Evolutionary conservation across 345 rosid genomes (phyloP).

Genomic region (Citrus medica): DNA sequence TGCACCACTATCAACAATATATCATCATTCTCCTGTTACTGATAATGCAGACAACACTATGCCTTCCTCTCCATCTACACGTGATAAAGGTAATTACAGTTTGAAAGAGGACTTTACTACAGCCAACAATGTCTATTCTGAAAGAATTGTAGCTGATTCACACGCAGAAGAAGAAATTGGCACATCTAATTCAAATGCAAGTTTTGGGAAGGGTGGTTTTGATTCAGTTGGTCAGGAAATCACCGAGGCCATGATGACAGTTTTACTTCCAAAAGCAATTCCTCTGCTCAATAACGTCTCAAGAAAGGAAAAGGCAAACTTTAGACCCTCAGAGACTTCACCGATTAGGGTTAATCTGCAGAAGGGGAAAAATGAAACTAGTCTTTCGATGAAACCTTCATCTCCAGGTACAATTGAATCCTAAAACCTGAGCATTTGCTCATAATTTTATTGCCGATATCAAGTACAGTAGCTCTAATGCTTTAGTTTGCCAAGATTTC

Average conservation of each 20-base stretch:
- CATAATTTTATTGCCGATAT: neutral
- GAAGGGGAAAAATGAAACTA: constrained; percentile 14
- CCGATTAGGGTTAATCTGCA: constrained; percentile 9
- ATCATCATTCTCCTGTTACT: constrained; percentile 8
- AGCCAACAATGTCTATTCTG: constrained; percentile 27
- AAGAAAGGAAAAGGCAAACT: constrained; percentile 35
- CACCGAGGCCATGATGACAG: constrained; percentile 69
- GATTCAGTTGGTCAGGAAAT: constrained; percentile 59
- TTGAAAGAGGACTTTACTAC: constrained; percentile 32
- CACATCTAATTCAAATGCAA: constrained; percentile 33
- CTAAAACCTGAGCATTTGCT: neutral
- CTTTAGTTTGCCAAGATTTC: neutral
- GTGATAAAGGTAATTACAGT: constrained; percentile 14
- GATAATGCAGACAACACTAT: constrained; percentile 35
- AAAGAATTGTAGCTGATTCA: constrained; percentile 38
- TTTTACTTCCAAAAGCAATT: constrained; percentile 89
- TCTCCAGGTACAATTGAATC: constrained; percentile 27
- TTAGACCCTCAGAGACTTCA: constrained; percentile 19
- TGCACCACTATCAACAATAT: constrained; percentile 9
- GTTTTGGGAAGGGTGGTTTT: constrained; percentile 42
- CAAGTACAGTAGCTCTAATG: neutral
- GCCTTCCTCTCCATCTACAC: constrained; percentile 26
- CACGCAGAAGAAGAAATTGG: constrained; percentile 38
- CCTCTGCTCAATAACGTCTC: constrained; percentile 62
- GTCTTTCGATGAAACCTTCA: constrained; percentile 24